Percentiles rank a stretch among this genome's conserved stretches.
phyloP scores from a whole-genome alignment of 2,329 filamentous ascomycete species.

The Monosporascus cannonballus region DNA sequence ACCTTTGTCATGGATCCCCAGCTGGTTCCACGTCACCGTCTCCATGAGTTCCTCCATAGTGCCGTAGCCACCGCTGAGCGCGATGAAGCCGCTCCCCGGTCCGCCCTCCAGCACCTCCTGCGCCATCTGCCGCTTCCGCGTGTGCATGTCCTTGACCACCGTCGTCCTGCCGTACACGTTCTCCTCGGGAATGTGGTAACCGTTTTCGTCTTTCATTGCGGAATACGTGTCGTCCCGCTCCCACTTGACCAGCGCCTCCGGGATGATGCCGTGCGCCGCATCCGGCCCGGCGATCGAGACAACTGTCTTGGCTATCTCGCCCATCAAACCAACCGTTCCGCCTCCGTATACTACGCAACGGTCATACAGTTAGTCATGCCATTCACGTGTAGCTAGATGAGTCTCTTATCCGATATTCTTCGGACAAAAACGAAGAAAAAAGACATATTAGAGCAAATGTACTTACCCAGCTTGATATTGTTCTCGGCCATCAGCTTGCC shows the following conservation, averaged over 20 bases:
- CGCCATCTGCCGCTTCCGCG: conserved; percentile 90
- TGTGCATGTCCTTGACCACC: conserved; percentile 93
- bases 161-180: conserved; percentile 74
- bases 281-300: conserved; percentile 75
- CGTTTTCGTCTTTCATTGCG: conserved; percentile 35
- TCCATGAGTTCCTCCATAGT: conserved; percentile 96
- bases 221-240: conserved; percentile 61
- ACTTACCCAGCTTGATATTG: conserved; percentile 66
- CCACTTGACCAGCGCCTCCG: conserved; percentile 71
- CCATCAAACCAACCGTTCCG: conserved; percentile 93
- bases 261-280: conserved; percentile 90
- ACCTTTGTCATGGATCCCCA: conserved; percentile 79
- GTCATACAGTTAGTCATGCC: neutral
- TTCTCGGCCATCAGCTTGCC: conserved; percentile 67
- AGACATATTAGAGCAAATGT: conserved; percentile 3
- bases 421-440: neutral
- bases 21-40: conserved; percentile 88
- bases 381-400: neutral
- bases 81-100: conserved; percentile 81
- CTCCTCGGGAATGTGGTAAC: conserved; percentile 57
- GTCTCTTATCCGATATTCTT: neutral
- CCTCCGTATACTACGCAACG: conserved; percentile 72
- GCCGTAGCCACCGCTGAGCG: conserved; percentile 78
- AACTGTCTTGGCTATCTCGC: conserved; percentile 81
- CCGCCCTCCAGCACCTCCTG: conserved; percentile 76